These are phyloP conservation scores for Withania somnifera DNA, from an alignment of 305 asterid genomes.

Conservation along the genomic window DNA sequence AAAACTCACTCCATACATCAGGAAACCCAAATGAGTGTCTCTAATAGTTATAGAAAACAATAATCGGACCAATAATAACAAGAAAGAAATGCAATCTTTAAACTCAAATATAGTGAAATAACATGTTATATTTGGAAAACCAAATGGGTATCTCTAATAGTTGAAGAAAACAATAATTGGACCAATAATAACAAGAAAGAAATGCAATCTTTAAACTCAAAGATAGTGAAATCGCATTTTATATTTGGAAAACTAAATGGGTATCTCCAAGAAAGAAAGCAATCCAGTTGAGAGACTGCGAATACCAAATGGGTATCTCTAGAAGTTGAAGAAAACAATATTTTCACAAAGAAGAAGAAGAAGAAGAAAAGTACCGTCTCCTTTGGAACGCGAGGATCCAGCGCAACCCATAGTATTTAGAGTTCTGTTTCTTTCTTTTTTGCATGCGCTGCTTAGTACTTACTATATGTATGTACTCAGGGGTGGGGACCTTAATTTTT, in stretches of 20 bases:
- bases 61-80: background rate
- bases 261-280: background rate
- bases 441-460: no score
- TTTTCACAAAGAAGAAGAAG: background rate
- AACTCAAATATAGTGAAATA: background rate
- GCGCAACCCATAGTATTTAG: constrained; percentile 28
- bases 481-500: no score
- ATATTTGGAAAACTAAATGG: background rate
- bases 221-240: background rate
- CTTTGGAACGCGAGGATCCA: constrained; percentile 23
- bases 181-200: no score
- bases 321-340: background rate
- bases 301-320: background rate
- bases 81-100: background rate
- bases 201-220: no score
- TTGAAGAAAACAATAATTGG: background rate
- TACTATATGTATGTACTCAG: no score
- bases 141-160: background rate
- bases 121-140: background rate
- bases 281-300: no score
- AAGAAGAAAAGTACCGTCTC: constrained; percentile 14
- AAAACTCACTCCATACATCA: background rate
- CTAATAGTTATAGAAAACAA: background rate
- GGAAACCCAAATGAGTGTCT: background rate
- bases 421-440: no score